Conservation (phyloP, 140 eudicot species). For the Flaveria floridana region DNA sequence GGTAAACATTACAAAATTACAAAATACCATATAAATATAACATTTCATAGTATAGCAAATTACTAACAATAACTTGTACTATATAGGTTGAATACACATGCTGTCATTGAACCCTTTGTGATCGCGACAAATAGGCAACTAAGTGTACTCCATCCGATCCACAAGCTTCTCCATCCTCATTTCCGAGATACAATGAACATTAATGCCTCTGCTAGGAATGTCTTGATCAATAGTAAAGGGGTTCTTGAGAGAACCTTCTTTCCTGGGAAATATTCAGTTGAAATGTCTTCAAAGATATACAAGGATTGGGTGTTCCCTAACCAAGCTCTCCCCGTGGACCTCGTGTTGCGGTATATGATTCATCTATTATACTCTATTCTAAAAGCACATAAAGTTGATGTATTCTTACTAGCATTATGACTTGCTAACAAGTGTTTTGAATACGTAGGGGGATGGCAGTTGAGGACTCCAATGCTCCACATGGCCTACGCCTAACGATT, state of each 20-base stretch:
- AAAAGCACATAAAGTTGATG: neutral
- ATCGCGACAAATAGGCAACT: conserved; percentile 66
- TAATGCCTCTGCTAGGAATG: conserved; percentile 53
- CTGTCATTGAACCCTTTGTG: conserved; percentile 58
- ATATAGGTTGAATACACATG: conserved; percentile 65
- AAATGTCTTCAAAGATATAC: conserved; percentile 41
- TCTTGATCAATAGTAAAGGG: conserved; percentile 50
- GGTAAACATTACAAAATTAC: conserved; percentile 33
- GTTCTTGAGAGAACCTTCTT: conserved; percentile 52
- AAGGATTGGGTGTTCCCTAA: conserved; percentile 51
- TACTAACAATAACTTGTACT: neutral
- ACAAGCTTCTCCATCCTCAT: conserved; percentile 65
- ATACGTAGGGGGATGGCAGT: conserved; percentile 59
- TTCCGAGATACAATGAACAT: conserved; percentile 62
- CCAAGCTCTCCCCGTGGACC: conserved; percentile 55
- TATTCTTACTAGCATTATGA: neutral
- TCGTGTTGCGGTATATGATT: conserved; percentile 39
- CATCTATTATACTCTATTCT: neutral
- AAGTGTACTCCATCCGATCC: conserved; percentile 60
- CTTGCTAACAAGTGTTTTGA: neutral
- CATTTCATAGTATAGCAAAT: neutral
- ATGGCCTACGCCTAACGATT: conserved; percentile 49
- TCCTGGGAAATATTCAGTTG: conserved; percentile 50
- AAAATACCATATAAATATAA: neutral
- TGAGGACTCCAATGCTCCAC: conserved; percentile 41